A percentile compares a stretch with the other conserved stretches of the same genome.
Conservation (phyloP, 1,284 basidiomycete genomes). For the Ceratobasidium sp. region DNA sequence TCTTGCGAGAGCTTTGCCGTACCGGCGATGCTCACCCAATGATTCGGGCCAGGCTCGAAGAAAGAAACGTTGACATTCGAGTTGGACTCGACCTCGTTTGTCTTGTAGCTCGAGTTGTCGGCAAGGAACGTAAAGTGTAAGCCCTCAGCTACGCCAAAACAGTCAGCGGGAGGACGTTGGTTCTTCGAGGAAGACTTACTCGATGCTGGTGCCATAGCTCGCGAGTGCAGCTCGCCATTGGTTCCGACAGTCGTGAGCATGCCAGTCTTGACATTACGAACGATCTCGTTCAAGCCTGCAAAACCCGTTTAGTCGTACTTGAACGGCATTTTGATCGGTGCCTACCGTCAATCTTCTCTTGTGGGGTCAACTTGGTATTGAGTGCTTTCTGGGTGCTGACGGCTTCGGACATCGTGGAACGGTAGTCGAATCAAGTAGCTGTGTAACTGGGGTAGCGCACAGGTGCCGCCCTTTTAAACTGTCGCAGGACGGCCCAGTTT, state of each 20-base stretch:
- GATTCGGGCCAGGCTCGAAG: slow-evolving; percentile 77
- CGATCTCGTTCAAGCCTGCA: slow-evolving; percentile 87
- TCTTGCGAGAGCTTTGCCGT: slow-evolving; percentile 77
- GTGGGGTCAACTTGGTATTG: slow-evolving; percentile 66
- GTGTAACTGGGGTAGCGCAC: not conserved
- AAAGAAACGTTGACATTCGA: slow-evolving; percentile 84
- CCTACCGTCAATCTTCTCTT: slow-evolving; percentile 73
- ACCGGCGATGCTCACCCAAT: slow-evolving; percentile 89
- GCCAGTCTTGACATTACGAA: slow-evolving; percentile 81
- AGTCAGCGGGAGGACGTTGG: no score
- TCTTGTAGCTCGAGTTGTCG: slow-evolving; percentile 82
- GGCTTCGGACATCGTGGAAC: slow-evolving; percentile 63
- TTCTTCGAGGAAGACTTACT: slow-evolving; percentile 72
- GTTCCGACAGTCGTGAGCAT: slow-evolving; percentile 84
- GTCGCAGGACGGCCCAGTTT: not conserved
- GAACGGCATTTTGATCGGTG: no score
- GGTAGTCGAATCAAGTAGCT: not conserved
- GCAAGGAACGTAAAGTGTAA: slow-evolving; percentile 76
- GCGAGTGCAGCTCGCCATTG: slow-evolving; percentile 82
- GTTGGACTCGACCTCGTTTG: slow-evolving; percentile 80
- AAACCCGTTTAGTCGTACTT: slow-evolving; percentile 73
- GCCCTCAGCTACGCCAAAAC: slow-evolving; percentile 48
- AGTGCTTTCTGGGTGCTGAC: slow-evolving; percentile 69
- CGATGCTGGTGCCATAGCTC: slow-evolving; percentile 83
- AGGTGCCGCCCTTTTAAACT: not conserved